Evolutionary conservation across 2,329 filamentous ascomycete genomes (phyloP).

Genomic region (Epichloe gansuensis): DNA sequence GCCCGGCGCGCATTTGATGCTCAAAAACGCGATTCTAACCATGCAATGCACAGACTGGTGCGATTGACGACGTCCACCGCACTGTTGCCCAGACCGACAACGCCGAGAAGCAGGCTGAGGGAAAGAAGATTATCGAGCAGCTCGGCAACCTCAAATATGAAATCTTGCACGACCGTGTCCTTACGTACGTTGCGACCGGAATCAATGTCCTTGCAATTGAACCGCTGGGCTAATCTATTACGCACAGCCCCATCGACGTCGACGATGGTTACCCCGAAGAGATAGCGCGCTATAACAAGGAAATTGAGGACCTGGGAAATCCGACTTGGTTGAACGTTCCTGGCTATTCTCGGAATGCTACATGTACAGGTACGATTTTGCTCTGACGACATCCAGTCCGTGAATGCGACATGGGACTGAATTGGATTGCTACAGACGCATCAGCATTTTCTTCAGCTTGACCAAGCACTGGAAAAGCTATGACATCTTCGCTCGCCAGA

Average conservation of each 20-base stretch:
- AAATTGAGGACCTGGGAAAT: slow-evolving; percentile 61
- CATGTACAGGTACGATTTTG: slow-evolving; percentile 56
- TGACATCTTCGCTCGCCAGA: slow-evolving; percentile 81
- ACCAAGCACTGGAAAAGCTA: slow-evolving; percentile 80
- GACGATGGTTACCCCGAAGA: slow-evolving; percentile 76
- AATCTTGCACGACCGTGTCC: slow-evolving; percentile 71
- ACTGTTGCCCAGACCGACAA: slow-evolving; percentile 48
- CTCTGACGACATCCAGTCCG: neutral
- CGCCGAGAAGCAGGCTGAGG: slow-evolving; percentile 58
- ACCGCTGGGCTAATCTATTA: slow-evolving; percentile 4
- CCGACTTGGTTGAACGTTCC: slow-evolving; percentile 71
- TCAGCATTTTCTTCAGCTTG: slow-evolving; percentile 64
- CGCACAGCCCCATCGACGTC: slow-evolving; percentile 45
- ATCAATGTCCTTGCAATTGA: neutral
- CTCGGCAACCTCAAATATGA: slow-evolving; percentile 86
- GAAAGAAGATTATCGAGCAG: slow-evolving; percentile 72
- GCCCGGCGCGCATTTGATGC: neutral
- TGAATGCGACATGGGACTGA: neutral
- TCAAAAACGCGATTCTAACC: neutral
- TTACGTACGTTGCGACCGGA: slow-evolving; percentile 46
- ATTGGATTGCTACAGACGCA: slow-evolving; percentile 40
- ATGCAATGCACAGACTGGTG: slow-evolving; percentile 53
- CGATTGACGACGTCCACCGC: slow-evolving; percentile 89
- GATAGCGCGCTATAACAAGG: slow-evolving; percentile 72
- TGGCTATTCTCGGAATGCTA: slow-evolving; percentile 96